Base-by-base conservation (phyloP, 192 early-diverging fungal species). In the Dimargaris xerosporica region DNA sequence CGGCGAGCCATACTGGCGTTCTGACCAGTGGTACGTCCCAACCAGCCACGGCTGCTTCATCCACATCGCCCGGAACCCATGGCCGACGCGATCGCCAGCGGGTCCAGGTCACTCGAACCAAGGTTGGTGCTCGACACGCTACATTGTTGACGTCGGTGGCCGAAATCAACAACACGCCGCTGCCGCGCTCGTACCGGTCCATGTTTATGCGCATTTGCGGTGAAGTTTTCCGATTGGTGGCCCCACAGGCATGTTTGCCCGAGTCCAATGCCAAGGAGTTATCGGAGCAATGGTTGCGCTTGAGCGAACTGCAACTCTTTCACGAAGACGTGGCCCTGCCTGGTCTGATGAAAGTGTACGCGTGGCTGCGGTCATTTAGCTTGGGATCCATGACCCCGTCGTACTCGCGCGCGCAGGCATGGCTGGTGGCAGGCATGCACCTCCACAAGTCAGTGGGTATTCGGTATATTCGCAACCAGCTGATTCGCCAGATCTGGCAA, bases 261-360 rank as follows among this genome's bases (percentile, higher is more conserved):
- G 58, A 60, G 58, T 13, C 17, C 21, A 26, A 60, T 26, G 39
- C 41, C 17, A 16, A 25, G 58, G 58, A 60, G 9, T 23, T 60
- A 15, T 60, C 58, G 5, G 21, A 16, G 42, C 13, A 13, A 5
- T 60, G 58, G 58, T 28, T 60, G n/a, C 58, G 58, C 43, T 43
- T 60, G 12, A 60, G 58, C n/a, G 58, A 60, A 41, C 26, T 60
- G 41, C 58, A 60, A 34, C 58, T 60, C 10, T 60, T 60, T 34
- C 56, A 59, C 56, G 56, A 59, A 23, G 56, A 59, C 31, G 56
- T 59, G 56, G 28, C 56, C 6, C 56, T 59, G 9, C 56, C 56
- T 15, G 41, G 56, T 17, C 17, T 59, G 56, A 59, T 59, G 56
- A 59, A 59, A 29, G 29, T 59, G 34, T 42, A 59, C 23, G 31